Conservation (phyloP, 2,329 filamentous ascomycete genomes). For the Alternaria ventricosa region DNA sequence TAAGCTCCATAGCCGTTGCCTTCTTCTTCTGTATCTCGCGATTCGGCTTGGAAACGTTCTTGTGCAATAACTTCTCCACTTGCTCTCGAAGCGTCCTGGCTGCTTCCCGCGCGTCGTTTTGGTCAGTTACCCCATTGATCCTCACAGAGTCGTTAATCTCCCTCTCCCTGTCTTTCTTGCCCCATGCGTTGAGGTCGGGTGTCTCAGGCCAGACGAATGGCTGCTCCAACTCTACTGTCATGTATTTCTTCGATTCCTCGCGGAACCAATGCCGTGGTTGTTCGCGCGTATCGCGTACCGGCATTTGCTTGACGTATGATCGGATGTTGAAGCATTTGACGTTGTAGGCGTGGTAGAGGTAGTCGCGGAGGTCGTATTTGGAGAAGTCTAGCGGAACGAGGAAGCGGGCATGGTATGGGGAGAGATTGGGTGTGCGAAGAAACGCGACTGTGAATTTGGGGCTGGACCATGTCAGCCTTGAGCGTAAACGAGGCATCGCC, state of each 20-base stretch:
- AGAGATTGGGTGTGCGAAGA: slow-evolving; percentile 73
- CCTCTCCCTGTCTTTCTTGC: slow-evolving; percentile 54
- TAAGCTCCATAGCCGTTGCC: background rate
- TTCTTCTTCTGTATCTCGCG: slow-evolving; percentile 4
- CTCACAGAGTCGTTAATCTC: slow-evolving; percentile 29
- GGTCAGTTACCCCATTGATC: slow-evolving; percentile 10
- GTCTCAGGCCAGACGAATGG: slow-evolving; percentile 87
- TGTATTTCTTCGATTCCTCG: slow-evolving; percentile 80
- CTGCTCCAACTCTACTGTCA: slow-evolving; percentile 88
- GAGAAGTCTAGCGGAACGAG: slow-evolving; percentile 89
- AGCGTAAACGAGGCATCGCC: background rate
- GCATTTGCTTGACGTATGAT: slow-evolving; percentile 77
- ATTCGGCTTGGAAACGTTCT: slow-evolving; percentile 13
- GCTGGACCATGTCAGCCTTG: slow-evolving; percentile 55
- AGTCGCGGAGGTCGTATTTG: slow-evolving; percentile 96
- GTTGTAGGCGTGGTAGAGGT: slow-evolving; percentile 85
- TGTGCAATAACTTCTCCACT: slow-evolving; percentile 33
- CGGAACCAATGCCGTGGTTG: slow-evolving; percentile 68
- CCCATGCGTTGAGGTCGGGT: slow-evolving; percentile 58
- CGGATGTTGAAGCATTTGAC: slow-evolving; percentile 74
- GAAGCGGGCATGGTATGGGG: slow-evolving; percentile 86
- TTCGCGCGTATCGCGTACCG: slow-evolving; percentile 61
- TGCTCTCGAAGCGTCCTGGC: slow-evolving; percentile 32
- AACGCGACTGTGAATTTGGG: slow-evolving; percentile 83
- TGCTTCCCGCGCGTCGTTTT: slow-evolving; percentile 18